Evolutionary conservation across 1,284 basidiomycete genomes (phyloP).

Genomic region (Amylostereum areolatum): DNA sequence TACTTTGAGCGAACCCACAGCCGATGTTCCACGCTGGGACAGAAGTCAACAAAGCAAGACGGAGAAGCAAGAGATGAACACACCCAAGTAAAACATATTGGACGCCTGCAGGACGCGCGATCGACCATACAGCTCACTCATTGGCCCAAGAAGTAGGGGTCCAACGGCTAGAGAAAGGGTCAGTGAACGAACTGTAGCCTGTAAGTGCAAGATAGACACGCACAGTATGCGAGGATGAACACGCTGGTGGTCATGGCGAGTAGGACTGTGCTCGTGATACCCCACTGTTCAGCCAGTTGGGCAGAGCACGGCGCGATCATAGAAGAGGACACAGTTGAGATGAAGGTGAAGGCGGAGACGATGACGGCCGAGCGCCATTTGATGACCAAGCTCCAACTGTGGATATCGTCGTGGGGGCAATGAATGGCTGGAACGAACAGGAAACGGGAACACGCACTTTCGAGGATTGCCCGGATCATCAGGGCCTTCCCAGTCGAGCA

Average conservation of each 20-base stretch:
- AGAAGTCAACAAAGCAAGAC: not conserved
- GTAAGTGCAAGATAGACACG: not conserved
- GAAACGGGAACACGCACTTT: too few species aligned
- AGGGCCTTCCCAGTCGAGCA: slow-evolving; percentile 5
- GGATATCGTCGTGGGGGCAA: too few species aligned
- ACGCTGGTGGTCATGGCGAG: slow-evolving; percentile 60
- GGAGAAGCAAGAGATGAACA: slow-evolving; percentile 13
- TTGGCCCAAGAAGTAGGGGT: slow-evolving; percentile 47
- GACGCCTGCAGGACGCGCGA: slow-evolving; percentile 39
- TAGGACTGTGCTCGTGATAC: slow-evolving; percentile 44
- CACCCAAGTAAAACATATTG: slow-evolving; percentile 57
- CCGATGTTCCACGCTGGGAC: slow-evolving; percentile 55
- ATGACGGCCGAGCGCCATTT: slow-evolving; percentile 61
- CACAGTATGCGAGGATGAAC: slow-evolving; percentile 65
- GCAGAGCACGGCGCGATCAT: slow-evolving; percentile 65
- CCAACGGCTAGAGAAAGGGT: slow-evolving; percentile 34
- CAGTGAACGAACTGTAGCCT: slow-evolving; percentile 22
- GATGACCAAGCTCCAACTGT: slow-evolving; percentile 50
- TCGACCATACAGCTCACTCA: slow-evolving; percentile 47
- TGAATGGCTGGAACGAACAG: too few species aligned
- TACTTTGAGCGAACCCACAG: slow-evolving; percentile 60
- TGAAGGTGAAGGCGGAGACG: slow-evolving; percentile 62
- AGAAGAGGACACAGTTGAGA: slow-evolving; percentile 61
- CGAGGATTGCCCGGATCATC: not conserved
- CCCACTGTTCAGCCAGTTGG: slow-evolving; percentile 49